These are phyloP conservation scores for Whalleya microplaca DNA, from an alignment of 2,329 filamentous ascomycete species.

Conservation along the genomic window DNA sequence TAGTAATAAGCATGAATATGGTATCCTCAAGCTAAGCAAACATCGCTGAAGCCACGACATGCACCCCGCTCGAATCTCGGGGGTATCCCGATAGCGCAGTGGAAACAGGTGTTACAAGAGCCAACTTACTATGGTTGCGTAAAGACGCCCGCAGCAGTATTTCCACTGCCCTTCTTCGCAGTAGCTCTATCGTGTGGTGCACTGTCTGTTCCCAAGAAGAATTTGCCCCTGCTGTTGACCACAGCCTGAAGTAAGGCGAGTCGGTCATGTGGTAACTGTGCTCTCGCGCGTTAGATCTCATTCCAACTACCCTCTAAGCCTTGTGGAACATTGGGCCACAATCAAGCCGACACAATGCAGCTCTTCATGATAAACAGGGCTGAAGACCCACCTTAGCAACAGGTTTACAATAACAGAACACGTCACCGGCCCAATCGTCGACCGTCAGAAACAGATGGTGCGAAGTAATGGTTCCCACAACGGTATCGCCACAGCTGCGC, in stretches of 20 bases:
- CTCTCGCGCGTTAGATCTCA: neutral
- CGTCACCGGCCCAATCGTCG: conserved; percentile 58
- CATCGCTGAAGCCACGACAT: neutral
- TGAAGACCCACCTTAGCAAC: conserved; percentile 53
- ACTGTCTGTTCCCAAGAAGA: conserved; percentile 74
- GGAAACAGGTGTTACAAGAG: neutral
- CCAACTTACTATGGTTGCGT: conserved; percentile 66
- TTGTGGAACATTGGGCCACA: no score
- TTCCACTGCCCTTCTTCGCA: conserved; percentile 60
- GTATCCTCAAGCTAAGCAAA: neutral
- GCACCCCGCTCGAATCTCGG: neutral
- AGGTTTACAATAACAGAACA: conserved; percentile 73
- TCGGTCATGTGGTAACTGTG: conserved; percentile 60
- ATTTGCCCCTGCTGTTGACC: conserved; percentile 62
- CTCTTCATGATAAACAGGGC: neutral
- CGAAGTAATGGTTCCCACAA: conserved; percentile 41
- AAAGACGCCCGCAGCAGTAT: conserved; percentile 74
- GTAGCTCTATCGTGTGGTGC: conserved; percentile 65
- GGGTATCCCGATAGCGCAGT: neutral
- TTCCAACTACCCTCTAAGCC: neutral
- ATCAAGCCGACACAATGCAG: neutral
- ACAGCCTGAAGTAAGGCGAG: conserved; percentile 71
- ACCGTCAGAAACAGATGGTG: conserved; percentile 64
- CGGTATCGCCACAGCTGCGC: conserved; percentile 61
- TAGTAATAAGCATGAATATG: neutral